phyloP scores from a whole-genome alignment of 352 stramenopile genomes.

The Pythium coloratum region DNA sequence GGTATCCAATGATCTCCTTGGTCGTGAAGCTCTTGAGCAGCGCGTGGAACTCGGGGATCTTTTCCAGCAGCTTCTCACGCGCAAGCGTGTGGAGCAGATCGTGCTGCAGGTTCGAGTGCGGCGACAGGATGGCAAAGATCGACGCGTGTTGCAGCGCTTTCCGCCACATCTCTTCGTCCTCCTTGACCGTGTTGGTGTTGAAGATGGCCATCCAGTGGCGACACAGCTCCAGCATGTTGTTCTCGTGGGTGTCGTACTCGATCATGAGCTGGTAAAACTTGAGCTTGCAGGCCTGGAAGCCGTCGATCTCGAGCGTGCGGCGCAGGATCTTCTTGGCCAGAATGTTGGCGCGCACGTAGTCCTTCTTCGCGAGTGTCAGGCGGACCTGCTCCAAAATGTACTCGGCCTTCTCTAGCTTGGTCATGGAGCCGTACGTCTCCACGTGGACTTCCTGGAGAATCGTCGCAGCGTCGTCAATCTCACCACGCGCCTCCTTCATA shows the following conservation, averaged over 20 bases:
- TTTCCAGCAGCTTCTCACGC: conserved; percentile 60
- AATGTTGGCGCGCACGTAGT: conserved; percentile 96
- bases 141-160: conserved; percentile 75
- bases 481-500: conserved; percentile 92
- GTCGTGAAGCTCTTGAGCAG: conserved; percentile 92
- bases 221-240: conserved; percentile 94
- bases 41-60: conserved; percentile 58
- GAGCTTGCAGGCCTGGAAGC: conserved; percentile 96
- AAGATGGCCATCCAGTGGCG: conserved; percentile 86
- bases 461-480: conserved; percentile 92
- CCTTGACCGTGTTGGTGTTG: conserved; percentile 72
- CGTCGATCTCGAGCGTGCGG: conserved; percentile 92
- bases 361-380: conserved; percentile 95
- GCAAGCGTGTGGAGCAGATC: conserved; percentile 74
- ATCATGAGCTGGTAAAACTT: conserved; percentile 97
- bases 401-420: conserved; percentile 98
- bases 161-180: conserved; percentile 65
- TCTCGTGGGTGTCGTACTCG: conserved; percentile 95
- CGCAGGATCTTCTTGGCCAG: conserved; percentile 96
- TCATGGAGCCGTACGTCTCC: conserved; percentile 98
- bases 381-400: conserved; percentile 99
- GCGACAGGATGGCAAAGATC: conserved; percentile 75
- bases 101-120: conserved; percentile 78
- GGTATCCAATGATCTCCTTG: conserved; percentile 96
- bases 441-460: conserved; percentile 98